Evolutionary conservation across 768 basidiomycete genomes (phyloP), one percentile per base, ranked within the genome.

Genomic region (Boletus patriciae): DNA sequence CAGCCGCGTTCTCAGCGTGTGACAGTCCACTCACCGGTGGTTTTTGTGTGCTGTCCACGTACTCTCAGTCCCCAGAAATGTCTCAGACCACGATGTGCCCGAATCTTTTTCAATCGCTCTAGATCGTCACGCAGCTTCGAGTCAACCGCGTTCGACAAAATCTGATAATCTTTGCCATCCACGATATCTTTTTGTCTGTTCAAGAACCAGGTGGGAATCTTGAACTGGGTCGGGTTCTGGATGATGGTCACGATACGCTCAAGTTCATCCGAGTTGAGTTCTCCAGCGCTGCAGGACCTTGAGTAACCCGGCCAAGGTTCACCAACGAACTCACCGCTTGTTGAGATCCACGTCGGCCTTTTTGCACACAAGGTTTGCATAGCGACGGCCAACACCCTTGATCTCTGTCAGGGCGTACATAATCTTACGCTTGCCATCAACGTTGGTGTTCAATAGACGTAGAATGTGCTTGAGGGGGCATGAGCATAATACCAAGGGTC

Each of bases 371-470:
- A 98, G 78, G 80, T 98, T 98, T 72, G 97, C 88, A 79, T 98
- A 99, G 52, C 97, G 90, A 63, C 97, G 89, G 69, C 97, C 97
- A 59, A 99, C 97, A 86, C 97, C 97, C 84, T 98, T 98, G 84
- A 99, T 99, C 82, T 99, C 97, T 46, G 97, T 98, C 81, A 98
- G 75, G 69, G 97, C 96, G 76, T 94, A 98, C 91, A 94, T 98
- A 76, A 99, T 90, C 82, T 99, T 99, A 68, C 97, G 88, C 75
- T 96, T 95, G 66, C 97, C 97, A 77, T 98, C 96, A 65, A 99
- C 97, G 81, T 98, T 98, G 74, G 97, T 98, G 84, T 98, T 98
- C 67, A 97, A 82, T 44, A 99, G 86, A 90, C 97, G 97, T 59
- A 99, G 80, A 76, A 99, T 99, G 86, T 98, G 97, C 93, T 98